These are phyloP conservation scores for Auricularia cornea DNA, from an alignment of 768 basidiomycete genomes.

Conservation along the genomic window DNA sequence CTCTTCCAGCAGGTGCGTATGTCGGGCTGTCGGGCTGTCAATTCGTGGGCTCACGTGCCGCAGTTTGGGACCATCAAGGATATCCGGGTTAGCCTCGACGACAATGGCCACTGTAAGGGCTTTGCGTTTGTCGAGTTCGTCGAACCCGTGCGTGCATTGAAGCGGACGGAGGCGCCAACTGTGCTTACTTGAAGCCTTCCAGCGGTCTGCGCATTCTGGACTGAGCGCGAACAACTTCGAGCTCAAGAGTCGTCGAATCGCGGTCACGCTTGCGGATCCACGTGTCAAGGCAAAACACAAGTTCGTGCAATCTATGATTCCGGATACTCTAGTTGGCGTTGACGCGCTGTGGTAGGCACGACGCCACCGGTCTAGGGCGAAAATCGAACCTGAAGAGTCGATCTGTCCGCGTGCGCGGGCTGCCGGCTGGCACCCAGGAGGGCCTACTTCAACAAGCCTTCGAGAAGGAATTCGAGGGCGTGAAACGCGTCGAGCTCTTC, in stretches of 20 bases:
- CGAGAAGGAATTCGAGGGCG: conserved; percentile 56
- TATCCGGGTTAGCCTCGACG: conserved; percentile 68
- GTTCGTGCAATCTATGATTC: conserved; percentile 26
- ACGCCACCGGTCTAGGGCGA: conserved; percentile 40
- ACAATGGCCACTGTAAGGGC: conserved; percentile 64
- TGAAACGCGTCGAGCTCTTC: conserved; percentile 73
- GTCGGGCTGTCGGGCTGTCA: not conserved
- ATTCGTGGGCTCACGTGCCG: conserved; percentile 5
- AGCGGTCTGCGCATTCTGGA: conserved; percentile 65
- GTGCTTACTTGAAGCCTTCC: conserved; percentile 2
- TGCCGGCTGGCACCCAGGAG: conserved; percentile 77
- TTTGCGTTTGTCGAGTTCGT: conserved; percentile 93
- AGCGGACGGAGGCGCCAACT: not conserved
- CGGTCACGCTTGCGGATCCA: conserved; percentile 77
- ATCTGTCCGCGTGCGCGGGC: conserved; percentile 65
- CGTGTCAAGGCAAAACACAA: conserved; percentile 47
- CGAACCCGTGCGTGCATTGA: conserved; percentile 50
- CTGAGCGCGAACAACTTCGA: conserved; percentile 80
- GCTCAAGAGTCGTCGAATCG: conserved; percentile 82
- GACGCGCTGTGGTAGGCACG: conserved; percentile 27
- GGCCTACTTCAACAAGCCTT: conserved; percentile 84
- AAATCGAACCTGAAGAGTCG: conserved; percentile 53
- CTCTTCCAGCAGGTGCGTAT: conserved; percentile 65
- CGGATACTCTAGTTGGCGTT: not conserved
- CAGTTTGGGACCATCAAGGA: conserved; percentile 82